A percentile compares a stretch with the other conserved stretches of the same genome.
These are phyloP conservation scores for Beta macrorhiza DNA, from an alignment of 179 eudicot genomes.

Conservation along the genomic window DNA sequence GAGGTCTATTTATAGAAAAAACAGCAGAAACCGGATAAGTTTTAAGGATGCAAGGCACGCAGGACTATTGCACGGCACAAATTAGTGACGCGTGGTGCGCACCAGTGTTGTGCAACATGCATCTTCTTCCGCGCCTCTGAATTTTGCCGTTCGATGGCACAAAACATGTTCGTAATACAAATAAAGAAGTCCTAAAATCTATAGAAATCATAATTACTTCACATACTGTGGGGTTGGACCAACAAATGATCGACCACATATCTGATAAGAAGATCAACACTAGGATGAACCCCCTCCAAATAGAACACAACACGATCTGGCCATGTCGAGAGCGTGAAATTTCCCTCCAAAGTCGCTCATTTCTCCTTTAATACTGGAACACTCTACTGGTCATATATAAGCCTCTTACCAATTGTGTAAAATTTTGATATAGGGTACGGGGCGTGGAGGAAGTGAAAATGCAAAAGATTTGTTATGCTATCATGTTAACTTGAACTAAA, in stretches of 20 bases:
- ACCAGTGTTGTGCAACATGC: no score
- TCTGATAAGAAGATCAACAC: constrained; percentile 64
- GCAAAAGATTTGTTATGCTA: no score
- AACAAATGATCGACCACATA: constrained; percentile 50
- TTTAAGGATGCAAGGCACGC: no score
- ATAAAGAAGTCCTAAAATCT: not conserved
- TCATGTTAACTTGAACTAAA: no score
- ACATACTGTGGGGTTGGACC: constrained; percentile 31
- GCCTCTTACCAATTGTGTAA: not conserved
- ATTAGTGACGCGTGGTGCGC: no score
- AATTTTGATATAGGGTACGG: no score
- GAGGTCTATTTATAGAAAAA: no score
- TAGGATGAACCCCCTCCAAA: constrained; percentile 86
- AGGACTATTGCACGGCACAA: no score
- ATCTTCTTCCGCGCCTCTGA: no score
- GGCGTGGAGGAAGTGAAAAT: not conserved
- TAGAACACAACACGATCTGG: constrained; percentile 66
- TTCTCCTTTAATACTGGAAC: constrained; percentile 42
- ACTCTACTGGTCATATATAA: constrained; percentile 37
- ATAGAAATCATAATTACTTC: constrained; percentile 30
- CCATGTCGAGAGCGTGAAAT: constrained; percentile 49
- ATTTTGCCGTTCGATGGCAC: no score
- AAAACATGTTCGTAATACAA: not conserved
- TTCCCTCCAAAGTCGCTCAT: constrained; percentile 71
- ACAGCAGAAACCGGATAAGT: no score